Base-by-base conservation (phyloP, 345 rosid genomes). In the Schrenkiella parvula region DNA sequence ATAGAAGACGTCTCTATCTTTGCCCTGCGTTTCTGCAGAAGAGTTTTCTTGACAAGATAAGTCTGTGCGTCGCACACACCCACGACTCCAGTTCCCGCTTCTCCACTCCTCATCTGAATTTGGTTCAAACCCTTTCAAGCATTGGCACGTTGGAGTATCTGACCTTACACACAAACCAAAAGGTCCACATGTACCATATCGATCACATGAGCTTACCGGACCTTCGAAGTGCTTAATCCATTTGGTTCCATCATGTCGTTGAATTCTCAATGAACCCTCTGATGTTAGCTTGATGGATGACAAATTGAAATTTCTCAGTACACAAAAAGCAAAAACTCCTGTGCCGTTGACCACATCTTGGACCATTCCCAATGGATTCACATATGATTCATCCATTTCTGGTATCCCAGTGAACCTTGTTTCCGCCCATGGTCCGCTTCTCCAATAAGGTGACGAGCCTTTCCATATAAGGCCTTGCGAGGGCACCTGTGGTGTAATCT, bases 111-210 rank as follows among this genome's bases (percentile, higher is more conserved):
- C 58, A 19, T n/a, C 59, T 37, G 72, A 71, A 34, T 64, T 71
- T 46, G 80, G 80, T 25, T 55, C 69, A 5, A 77, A 71, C 64
- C 80, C 80, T 77, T 77, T 77, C 32, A 77, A 58, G 69, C 80
- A 77, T 8, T 66, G 70, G 25, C 80, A 77, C 67, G 4, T 51
- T 13, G 69, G 72, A 48, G 50, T 21, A 15, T 0, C 28, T 8
- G 71, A 54, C 29, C 66, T 57, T 23, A 63, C 67, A 66, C 80
- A 77, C 51, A 77, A 31, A 31, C 80, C 80, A 59, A 9, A 71
- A 56, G 80, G 80, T 71, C 80, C 77, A 71, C 77, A 77, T 50
- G 11, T 42, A 64, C 80, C 80, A 43, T 77, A 77, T 0, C 50
- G 25, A 71, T 77, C 77, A 58, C 80, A 77, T n/a, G 68, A 9